phyloP scores from a whole-genome alignment of 208 protist species.

The Blechomonas ayalai region DNA sequence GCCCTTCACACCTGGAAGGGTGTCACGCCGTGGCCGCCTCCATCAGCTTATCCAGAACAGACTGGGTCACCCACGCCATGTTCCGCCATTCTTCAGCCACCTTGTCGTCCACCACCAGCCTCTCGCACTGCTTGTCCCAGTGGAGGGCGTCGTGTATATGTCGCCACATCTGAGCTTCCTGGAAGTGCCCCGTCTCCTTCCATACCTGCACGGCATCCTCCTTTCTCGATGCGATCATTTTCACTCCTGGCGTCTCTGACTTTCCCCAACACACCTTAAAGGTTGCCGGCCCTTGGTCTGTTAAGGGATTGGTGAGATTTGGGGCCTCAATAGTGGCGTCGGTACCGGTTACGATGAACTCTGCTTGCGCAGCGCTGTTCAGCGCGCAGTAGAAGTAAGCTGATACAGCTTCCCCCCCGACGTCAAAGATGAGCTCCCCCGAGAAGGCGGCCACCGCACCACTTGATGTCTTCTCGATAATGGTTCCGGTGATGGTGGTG shows the following conservation, averaged over 20 bases:
- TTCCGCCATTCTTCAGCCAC: constrained; percentile 31
- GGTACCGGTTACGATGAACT: constrained; percentile 29
- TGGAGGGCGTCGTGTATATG: constrained; percentile 22
- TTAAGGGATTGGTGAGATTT: constrained; percentile 25
- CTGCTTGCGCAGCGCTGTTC: constrained; percentile 14
- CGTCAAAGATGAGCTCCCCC: constrained; percentile 23
- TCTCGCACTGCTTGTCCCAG: constrained; percentile 6
- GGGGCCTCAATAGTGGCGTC: constrained; percentile 25
- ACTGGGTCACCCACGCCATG: constrained; percentile 47
- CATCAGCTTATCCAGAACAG: constrained; percentile 33
- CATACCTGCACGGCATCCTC: constrained; percentile 22
- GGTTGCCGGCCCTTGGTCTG: constrained; percentile 6
- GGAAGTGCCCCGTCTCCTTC: constrained; percentile 23
- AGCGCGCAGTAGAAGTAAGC: constrained; percentile 17
- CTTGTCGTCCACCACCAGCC: constrained; percentile 17
- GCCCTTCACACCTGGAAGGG: too few relatives aligned
- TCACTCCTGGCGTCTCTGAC: constrained; percentile 3
- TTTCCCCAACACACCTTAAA: constrained; percentile 19
- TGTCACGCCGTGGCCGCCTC: constrained; percentile 27
- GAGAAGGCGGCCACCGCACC: constrained; percentile 30
- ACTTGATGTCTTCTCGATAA: constrained; percentile 26
- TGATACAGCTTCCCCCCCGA: constrained; percentile 2
- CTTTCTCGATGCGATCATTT: constrained; percentile 13
- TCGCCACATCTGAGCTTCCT: constrained; percentile 55
- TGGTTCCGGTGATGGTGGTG: constrained; percentile 28